These are phyloP conservation scores for Globisporangium spiculum DNA, from an alignment of 352 stramenopile genomes.

Conservation along the genomic window DNA sequence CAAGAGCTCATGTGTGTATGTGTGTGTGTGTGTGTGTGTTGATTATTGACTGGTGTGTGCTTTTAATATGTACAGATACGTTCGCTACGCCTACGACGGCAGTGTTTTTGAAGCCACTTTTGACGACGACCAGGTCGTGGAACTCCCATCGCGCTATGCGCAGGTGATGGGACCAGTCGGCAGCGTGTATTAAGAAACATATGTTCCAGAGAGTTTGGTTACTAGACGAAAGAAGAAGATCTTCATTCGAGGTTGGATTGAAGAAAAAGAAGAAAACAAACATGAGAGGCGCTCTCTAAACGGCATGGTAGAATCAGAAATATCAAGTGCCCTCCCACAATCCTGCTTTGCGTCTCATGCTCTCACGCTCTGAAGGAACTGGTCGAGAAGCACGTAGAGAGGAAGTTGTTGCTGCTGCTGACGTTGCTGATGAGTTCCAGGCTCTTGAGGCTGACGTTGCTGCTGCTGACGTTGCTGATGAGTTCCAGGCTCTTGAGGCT, in stretches of 20 bases:
- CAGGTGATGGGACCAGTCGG: slow-evolving; percentile 65
- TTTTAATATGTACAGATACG: slow-evolving; percentile 39
- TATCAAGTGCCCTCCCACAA: too few species aligned
- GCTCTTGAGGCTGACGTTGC: not conserved
- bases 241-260: not conserved
- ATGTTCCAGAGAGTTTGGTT: not conserved
- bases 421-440: not conserved
- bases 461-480: not conserved
- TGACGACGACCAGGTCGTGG: slow-evolving; percentile 65
- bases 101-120: slow-evolving; percentile 83
- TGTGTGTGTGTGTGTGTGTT: not conserved
- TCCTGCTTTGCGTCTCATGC: not conserved
- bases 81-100: slow-evolving; percentile 71
- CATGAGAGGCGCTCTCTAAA: not conserved
- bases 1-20: not conserved
- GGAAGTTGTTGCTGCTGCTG: not conserved
- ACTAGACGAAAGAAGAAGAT: not conserved
- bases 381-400: not conserved
- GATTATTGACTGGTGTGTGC: not conserved
- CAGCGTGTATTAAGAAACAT: slow-evolving; percentile 47
- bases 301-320: too few species aligned
- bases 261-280: not conserved
- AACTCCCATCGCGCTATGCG: slow-evolving; percentile 68
- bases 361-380: not conserved
- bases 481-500: not conserved